phyloP scores from a whole-genome alignment of 1,284 basidiomycete species.

The Puccinia horiana region DNA sequence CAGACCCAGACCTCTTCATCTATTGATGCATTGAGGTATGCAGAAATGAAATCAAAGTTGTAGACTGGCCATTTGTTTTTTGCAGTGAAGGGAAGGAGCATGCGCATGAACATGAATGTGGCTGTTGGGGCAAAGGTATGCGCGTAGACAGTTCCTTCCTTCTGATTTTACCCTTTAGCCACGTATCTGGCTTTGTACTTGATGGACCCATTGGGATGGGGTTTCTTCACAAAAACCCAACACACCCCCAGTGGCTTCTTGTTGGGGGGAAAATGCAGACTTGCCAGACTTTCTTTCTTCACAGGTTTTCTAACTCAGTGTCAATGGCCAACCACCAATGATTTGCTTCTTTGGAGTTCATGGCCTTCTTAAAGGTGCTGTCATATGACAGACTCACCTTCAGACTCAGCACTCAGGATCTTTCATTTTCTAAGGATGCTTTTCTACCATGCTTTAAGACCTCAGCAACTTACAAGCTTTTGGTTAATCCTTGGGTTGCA shows the following conservation, averaged over 20 bases:
- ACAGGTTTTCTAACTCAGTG: neutral
- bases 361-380: neutral
- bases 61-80: no score
- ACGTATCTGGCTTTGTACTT: neutral
- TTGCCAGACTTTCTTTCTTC: neutral
- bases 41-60: no score
- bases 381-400: no score
- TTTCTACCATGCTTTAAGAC: no score
- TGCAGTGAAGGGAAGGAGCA: neutral
- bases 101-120: neutral
- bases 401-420: no score
- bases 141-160: neutral
- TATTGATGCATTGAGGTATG: no score
- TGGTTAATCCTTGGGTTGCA: no score
- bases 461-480: no score
- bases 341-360: neutral
- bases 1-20: no score
- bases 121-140: neutral
- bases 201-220: neutral
- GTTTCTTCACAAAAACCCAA: constrained; percentile 1
- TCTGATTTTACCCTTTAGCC: neutral
- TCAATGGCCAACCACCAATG: neutral
- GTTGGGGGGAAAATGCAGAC: neutral
- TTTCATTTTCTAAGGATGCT: no score
- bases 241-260: neutral